A percentile compares a stretch with the other conserved stretches of the same genome.
Conservation (phyloP, 2,329 filamentous ascomycete genomes). For the Domatiomyces globalis region DNA sequence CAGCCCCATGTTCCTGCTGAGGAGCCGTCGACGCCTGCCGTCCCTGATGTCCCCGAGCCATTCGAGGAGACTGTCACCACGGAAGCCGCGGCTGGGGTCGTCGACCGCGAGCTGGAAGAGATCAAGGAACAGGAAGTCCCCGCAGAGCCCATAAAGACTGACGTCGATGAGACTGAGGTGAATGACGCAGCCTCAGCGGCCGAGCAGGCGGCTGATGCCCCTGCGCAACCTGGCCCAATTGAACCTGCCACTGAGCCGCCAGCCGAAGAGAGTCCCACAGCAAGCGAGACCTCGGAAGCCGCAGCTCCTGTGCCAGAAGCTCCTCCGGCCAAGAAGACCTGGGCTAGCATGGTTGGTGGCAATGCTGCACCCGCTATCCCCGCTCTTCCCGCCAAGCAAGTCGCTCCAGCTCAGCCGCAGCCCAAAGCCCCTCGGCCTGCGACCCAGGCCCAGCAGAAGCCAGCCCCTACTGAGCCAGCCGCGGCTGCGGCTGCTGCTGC, state of each 20-base stretch:
- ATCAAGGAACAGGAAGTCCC: constrained; percentile 21
- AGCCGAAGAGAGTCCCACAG: constrained; percentile 44
- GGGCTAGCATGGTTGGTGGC: constrained; percentile 44
- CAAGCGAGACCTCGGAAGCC: constrained; percentile 5
- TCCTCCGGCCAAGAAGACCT: constrained; percentile 40
- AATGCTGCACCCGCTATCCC: constrained; percentile 26
- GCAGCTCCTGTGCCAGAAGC: constrained; percentile 34
- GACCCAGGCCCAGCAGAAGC: constrained; percentile 22
- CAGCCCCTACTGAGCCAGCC: constrained; percentile 22
- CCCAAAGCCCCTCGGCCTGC: constrained; percentile 22
- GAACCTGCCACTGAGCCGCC: constrained; percentile 8
- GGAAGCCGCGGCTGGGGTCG: constrained; percentile 36
- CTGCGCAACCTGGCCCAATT: constrained; percentile 5
- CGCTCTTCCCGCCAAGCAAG: constrained; percentile 21
- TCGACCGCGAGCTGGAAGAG: constrained; percentile 67
- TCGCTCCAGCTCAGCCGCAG: constrained; percentile 24
- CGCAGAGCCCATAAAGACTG: constrained; percentile 30
- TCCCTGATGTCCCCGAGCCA: constrained; percentile 34
- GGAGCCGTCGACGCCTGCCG: constrained; percentile 23
- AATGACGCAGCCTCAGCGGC: constrained; percentile 25
- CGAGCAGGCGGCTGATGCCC: constrained; percentile 25
- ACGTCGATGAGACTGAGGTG: constrained; percentile 23
- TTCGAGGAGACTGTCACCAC: constrained; percentile 20
- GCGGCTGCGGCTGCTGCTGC: constrained; percentile 24
- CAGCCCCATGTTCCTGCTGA: constrained; percentile 20